Evolutionary conservation across 1,139 yeast species (phyloP), one percentile per base, ranked within the genome.

Genomic region (Kodamaea ohmeri): DNA sequence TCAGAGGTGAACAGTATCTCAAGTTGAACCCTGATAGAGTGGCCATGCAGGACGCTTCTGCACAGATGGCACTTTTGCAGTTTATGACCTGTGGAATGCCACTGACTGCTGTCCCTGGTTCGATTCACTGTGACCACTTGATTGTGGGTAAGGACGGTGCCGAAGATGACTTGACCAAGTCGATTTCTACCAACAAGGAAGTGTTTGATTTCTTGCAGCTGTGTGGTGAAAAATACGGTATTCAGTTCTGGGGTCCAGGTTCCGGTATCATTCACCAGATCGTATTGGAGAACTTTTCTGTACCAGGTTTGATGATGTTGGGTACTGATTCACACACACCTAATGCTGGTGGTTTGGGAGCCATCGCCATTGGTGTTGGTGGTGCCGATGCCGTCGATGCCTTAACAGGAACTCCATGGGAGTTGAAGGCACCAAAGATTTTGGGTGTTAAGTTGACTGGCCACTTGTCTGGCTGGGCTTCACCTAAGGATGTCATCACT

Each of bases 351-450:
- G 97, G 97, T 45, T 72, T 90, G 44, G 97, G 97, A 58, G 95
- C 95, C 43, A 82, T 90, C 47, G 97, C 97, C 49, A 92, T 90
- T 57, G 97, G 97, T 66, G 97, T 89, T 35, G 97, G 97, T 61
- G 97, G 97, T 67, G 97, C 97, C 29, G 97, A 90, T 66, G 97
- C 97, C 13, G 97, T 90, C 35, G 98, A 92, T 61, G 97, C 94
- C 9, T 71, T 92, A 55, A 86, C 97, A 13, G 96, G 95, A 40
- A 83, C 95, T n/a, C 97, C 98, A 34, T 92, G 98, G 98, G 98
- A 92, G 69, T 78, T 92, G 61, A 90, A 90, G 67, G 97, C 97
- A 16, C 98, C 98, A 45, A 85, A 85, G 63, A 71, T 90, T 28
- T 62, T 92, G 55, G 97, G 98, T 60, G 94, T 92, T 52, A 83